Percentiles rank a stretch among this genome's conserved stretches.
These are phyloP conservation scores for Cutaneotrichosporon cyanovorans DNA, from an alignment of 1,284 basidiomycete species.

Conservation along the genomic window DNA sequence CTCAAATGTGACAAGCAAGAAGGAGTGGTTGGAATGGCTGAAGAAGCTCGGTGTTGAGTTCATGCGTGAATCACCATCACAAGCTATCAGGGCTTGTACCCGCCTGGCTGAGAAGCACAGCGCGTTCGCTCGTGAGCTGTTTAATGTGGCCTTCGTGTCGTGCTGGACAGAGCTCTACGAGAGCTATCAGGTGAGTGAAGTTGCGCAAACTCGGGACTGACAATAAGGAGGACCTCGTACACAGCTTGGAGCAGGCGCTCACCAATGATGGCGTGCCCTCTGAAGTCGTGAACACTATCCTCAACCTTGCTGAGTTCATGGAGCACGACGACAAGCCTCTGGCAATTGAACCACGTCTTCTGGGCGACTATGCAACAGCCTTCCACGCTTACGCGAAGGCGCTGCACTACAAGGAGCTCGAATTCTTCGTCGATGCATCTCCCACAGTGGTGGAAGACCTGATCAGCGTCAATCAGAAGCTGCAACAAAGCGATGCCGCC, in stretches of 20 bases:
- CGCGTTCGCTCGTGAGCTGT: constrained; percentile 86
- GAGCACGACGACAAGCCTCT: constrained; percentile 97
- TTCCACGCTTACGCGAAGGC: constrained; percentile 97
- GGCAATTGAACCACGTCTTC: constrained; percentile 84
- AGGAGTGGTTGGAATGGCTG: constrained; percentile 97
- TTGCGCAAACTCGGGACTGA: constrained; percentile 11
- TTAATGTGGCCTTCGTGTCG: constrained; percentile 97
- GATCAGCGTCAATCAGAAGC: constrained; percentile 93
- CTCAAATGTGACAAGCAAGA: constrained; percentile 65
- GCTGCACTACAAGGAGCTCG: constrained; percentile 96
- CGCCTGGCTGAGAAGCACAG: constrained; percentile 86
- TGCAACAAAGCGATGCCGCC: constrained; percentile 94
- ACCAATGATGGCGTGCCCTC: constrained; percentile 71
- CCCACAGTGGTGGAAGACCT: constrained; percentile 78
- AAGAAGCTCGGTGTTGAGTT: constrained; percentile 88
- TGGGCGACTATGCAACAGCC: constrained; percentile 86
- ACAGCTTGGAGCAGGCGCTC: constrained; percentile 82
- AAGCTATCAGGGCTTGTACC: constrained; percentile 92
- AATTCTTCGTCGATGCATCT: constrained; percentile 79
- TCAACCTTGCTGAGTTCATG: constrained; percentile 99
- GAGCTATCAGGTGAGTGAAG: constrained; percentile 69
- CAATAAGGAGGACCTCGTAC: constrained; percentile 79
- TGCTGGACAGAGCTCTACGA: constrained; percentile 97
- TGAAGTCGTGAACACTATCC: constrained; percentile 85
- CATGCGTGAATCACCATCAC: constrained; percentile 96